Percentiles rank a stretch among this genome's conserved stretches.
Conservation (phyloP, 768 basidiomycete species). For the Mycena sanguinolenta region DNA sequence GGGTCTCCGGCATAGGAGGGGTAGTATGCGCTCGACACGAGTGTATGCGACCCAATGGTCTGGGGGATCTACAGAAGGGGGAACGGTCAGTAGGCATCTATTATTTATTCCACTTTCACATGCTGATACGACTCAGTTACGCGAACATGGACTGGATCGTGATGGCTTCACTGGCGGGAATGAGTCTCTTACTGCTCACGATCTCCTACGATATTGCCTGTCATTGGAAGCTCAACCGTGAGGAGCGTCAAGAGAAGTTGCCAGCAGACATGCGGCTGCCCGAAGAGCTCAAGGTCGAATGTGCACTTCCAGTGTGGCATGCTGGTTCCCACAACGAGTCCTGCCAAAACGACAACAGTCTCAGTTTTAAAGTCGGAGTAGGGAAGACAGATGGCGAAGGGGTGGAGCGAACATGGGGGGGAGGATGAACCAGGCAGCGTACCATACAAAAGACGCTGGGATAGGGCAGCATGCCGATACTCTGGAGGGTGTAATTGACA, state of each 20-base stretch:
- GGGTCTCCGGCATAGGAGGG: slow-evolving; percentile 24
- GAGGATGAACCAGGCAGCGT: no score
- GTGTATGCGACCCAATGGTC: slow-evolving; percentile 20
- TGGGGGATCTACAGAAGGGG: slow-evolving; percentile 39
- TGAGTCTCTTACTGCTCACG: not conserved
- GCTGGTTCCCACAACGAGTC: slow-evolving; percentile 1
- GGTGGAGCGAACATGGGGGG: slow-evolving; percentile 45
- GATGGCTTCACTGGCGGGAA: not conserved
- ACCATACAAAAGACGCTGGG: no score
- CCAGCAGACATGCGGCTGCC: not conserved
- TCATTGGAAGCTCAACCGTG: not conserved
- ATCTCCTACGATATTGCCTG: slow-evolving; percentile 12
- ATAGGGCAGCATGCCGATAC: no score
- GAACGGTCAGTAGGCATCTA: no score
- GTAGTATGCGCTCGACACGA: slow-evolving; percentile 38
- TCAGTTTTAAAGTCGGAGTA: slow-evolving; percentile 18
- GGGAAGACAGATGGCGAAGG: slow-evolving; percentile 32
- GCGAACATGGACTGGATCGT: slow-evolving; percentile 18
- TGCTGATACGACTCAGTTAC: no score
- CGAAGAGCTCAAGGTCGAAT: not conserved
- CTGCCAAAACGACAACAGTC: slow-evolving; percentile 5
- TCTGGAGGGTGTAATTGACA: no score
- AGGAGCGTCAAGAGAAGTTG: not conserved
- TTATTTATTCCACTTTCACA: no score
- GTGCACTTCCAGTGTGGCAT: slow-evolving; percentile 8